Conservation (phyloP, 805 yeast genomes). For the Starmerella asiatica region DNA sequence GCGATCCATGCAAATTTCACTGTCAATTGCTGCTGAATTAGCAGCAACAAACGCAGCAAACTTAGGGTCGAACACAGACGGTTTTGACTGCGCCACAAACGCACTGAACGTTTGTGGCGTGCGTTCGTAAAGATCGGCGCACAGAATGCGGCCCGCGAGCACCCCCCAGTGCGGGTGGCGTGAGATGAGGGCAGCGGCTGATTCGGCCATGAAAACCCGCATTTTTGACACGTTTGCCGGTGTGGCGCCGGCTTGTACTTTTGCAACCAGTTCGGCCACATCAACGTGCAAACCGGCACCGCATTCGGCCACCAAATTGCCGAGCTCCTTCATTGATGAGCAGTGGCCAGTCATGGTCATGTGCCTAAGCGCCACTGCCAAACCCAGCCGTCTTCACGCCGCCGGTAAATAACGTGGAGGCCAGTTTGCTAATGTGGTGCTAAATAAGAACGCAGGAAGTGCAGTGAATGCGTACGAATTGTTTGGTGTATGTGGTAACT, state of each 20-base stretch:
- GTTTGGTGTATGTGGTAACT: too few relatives aligned
- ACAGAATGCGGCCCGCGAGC: slow-evolving; percentile 71
- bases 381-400: too few relatives aligned
- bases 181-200: slow-evolving; percentile 91
- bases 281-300: slow-evolving; percentile 1
- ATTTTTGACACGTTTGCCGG: slow-evolving; percentile 12
- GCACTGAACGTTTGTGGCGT: slow-evolving; percentile 67
- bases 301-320: not conserved
- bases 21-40: slow-evolving; percentile 47
- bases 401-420: too few relatives aligned
- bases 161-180: slow-evolving; percentile 89
- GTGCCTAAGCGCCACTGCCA: too few relatives aligned
- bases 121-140: slow-evolving; percentile 76
- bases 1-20: slow-evolving; percentile 52
- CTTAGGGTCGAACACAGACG: slow-evolving; percentile 38
- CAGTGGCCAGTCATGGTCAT: too few relatives aligned
- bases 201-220: slow-evolving; percentile 55
- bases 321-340: slow-evolving; percentile 1
- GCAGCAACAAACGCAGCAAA: slow-evolving; percentile 42
- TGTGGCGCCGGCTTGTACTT: slow-evolving; percentile 5
- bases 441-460: too few relatives aligned
- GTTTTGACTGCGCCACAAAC: slow-evolving; percentile 46
- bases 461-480: too few relatives aligned
- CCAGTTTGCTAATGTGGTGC: too few relatives aligned
- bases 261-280: slow-evolving; percentile 1